A percentile compares a stretch with the other conserved stretches of the same genome.
Evolutionary conservation across 805 yeast species (phyloP).

Genomic region (Candida morakotiae): DNA sequence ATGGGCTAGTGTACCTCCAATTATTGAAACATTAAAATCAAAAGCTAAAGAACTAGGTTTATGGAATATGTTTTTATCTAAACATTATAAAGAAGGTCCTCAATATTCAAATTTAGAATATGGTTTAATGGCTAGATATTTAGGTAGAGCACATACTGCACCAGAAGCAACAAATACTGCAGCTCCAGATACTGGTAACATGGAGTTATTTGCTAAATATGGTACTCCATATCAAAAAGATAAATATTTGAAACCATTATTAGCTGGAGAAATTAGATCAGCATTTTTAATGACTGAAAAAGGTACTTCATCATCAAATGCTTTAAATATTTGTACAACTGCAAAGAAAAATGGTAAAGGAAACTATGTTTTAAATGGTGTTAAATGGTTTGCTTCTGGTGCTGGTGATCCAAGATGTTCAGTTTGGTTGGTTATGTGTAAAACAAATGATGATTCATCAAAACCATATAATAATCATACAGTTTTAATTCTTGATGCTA

Average conservation of each 20-base stretch:
- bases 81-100: conserved; percentile 47
- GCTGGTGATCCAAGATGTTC: conserved; percentile 63
- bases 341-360: conserved; percentile 38
- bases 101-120: conserved; percentile 61
- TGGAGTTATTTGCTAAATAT: conserved; percentile 45
- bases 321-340: conserved; percentile 49
- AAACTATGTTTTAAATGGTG: conserved; percentile 51
- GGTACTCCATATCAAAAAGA: conserved; percentile 35
- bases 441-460: conserved; percentile 29
- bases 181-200: conserved; percentile 68
- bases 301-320: conserved; percentile 58
- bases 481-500: conserved; percentile 51
- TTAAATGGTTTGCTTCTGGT: conserved; percentile 70
- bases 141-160: conserved; percentile 52
- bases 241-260: conserved; percentile 49
- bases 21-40: conserved; percentile 47
- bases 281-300: conserved; percentile 66
- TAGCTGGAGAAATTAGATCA: conserved; percentile 52
- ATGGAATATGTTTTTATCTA: conserved; percentile 58
- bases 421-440: conserved; percentile 52
- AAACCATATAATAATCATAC: conserved; percentile 50
- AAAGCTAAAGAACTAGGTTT: conserved; percentile 51
- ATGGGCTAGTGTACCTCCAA: conserved; percentile 46
- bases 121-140: conserved; percentile 60
- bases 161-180: conserved; percentile 57